A percentile compares a stretch with the other conserved stretches of the same genome.
Evolutionary conservation across 495 filamentous ascomycete species (phyloP).

Genomic region (Podospora pseudopauciseta): DNA sequence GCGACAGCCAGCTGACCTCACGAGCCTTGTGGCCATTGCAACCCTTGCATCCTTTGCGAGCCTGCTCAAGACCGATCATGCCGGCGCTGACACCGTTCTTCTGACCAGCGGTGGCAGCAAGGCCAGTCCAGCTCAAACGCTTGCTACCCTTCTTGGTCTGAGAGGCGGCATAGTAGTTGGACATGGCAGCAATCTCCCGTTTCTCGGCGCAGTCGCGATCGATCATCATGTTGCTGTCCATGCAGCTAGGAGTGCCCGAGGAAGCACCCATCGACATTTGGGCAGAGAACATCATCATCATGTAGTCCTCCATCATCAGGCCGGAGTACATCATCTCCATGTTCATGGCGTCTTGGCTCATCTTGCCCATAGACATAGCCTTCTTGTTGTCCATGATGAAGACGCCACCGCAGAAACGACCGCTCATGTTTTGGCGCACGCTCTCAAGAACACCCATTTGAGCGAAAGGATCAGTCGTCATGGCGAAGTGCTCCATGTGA

Average conservation of each 20-base stretch:
- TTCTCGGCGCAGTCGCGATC: conserved; percentile 39
- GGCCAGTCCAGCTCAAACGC: conserved; percentile 38
- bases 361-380: neutral
- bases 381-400: conserved; percentile 30
- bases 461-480: conserved; percentile 36
- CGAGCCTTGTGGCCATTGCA: conserved; percentile 26
- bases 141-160: conserved; percentile 26
- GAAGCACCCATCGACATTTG: conserved; percentile 21
- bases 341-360: neutral
- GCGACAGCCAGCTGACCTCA: conserved; percentile 30
- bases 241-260: conserved; percentile 5
- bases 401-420: conserved; percentile 35
- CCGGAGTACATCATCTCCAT: conserved; percentile 12
- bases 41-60: conserved; percentile 26
- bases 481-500: conserved; percentile 40
- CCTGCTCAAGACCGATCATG: conserved; percentile 31
- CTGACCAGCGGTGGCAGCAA: conserved; percentile 25
- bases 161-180: conserved; percentile 27
- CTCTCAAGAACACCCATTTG: conserved; percentile 34
- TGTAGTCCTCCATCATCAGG: conserved; percentile 30
- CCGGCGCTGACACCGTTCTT: conserved; percentile 28
- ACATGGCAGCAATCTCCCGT: conserved; percentile 38
- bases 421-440: conserved; percentile 34
- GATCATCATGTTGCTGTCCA: conserved; percentile 30
- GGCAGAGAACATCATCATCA: conserved; percentile 28